Conservation (phyloP, 2,329 filamentous ascomycete genomes). For the Fusarium circinatum region DNA sequence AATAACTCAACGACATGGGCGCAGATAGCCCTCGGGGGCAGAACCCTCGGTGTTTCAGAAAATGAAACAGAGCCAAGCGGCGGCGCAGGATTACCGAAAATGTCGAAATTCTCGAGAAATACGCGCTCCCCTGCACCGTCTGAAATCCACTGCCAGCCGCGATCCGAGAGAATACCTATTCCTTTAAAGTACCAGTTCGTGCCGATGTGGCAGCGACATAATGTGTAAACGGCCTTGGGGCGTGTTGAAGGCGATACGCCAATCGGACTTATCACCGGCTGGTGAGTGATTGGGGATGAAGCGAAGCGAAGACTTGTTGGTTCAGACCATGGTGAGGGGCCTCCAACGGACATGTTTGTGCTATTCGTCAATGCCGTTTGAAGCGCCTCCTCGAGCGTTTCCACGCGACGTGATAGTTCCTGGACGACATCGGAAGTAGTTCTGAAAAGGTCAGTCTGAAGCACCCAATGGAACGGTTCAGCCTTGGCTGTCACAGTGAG, state of each 20-base stretch:
- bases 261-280: constrained; percentile 4
- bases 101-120: constrained; percentile 31
- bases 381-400: constrained; percentile 32
- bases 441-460: constrained; percentile 9
- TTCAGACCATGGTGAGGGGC: constrained; percentile 16
- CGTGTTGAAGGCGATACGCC: neutral
- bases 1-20: constrained; percentile 13
- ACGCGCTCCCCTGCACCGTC: constrained; percentile 32
- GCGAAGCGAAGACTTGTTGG: constrained; percentile 5
- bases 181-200: constrained; percentile 37
- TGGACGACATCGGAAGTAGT: constrained; percentile 31
- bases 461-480: neutral
- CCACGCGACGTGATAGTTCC: constrained; percentile 32
- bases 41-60: constrained; percentile 9
- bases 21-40: neutral
- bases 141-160: constrained; percentile 32
- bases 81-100: constrained; percentile 15
- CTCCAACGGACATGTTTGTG: neutral
- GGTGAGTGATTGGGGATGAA: neutral
- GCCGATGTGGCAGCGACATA: constrained; percentile 23
- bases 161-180: constrained; percentile 25
- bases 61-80: neutral
- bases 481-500: neutral
- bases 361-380: constrained; percentile 11
- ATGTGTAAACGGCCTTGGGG: constrained; percentile 10